Evolutionary conservation across 768 basidiomycete genomes (phyloP).

Genomic region (Tulasnella sp.): DNA sequence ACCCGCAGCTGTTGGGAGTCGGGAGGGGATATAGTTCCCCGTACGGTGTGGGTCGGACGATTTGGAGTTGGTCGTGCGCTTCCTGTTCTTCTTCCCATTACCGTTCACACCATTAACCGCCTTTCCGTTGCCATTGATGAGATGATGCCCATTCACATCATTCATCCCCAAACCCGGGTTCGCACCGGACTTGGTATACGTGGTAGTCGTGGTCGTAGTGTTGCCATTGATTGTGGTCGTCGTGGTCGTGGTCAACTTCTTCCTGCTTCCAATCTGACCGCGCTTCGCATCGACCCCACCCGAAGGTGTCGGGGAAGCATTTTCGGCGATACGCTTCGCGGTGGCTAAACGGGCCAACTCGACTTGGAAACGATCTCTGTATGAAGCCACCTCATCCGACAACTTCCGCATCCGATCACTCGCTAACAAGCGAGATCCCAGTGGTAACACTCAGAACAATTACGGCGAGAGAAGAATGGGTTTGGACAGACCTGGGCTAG

Average conservation of each 20-base stretch:
- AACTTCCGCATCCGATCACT: constrained; percentile 60
- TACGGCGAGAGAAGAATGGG: constrained; percentile 1
- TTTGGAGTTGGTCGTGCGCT: constrained; percentile 80
- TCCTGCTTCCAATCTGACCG: not conserved
- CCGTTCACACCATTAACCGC: too few species aligned
- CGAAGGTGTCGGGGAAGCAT: constrained; percentile 35
- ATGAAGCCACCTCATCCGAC: constrained; percentile 52
- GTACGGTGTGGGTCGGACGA: constrained; percentile 94
- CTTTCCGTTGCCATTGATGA: too few species aligned
- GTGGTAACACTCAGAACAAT: not conserved
- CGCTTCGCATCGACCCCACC: constrained; percentile 4
- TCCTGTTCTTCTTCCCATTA: constrained; percentile 68
- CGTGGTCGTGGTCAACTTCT: not conserved
- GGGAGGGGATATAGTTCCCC: constrained; percentile 84
- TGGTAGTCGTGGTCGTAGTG: too few species aligned
- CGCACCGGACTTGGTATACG: too few species aligned
- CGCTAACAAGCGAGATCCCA: constrained; percentile 34
- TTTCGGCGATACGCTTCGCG: constrained; percentile 31
- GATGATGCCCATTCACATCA: not conserved
- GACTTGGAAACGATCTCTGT: constrained; percentile 59
- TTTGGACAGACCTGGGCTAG: constrained; percentile 58
- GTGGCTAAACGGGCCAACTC: constrained; percentile 64
- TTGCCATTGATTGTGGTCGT: not conserved
- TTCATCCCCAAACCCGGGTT: too few species aligned
- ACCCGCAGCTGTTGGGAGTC: constrained; percentile 43